These are phyloP conservation scores for Fraxinus xanthoxyloides DNA, from an alignment of 305 asterid genomes.

Conservation along the genomic window DNA sequence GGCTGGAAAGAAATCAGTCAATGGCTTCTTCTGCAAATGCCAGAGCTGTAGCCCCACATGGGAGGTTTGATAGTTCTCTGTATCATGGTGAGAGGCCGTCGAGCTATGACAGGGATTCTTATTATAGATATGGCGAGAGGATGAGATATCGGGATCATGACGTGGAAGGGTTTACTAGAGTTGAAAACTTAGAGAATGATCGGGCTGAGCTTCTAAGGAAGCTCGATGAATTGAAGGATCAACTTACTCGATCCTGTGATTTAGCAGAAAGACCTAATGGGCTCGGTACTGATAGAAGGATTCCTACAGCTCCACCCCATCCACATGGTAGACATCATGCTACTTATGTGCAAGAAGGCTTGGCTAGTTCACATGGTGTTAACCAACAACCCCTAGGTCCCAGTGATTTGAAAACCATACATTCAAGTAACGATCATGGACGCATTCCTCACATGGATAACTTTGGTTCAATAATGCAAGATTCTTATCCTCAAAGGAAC, in stretches of 20 bases:
- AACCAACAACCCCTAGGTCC: conserved; percentile 40
- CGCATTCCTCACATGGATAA: conserved; percentile 40
- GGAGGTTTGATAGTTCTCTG: conserved; percentile 38
- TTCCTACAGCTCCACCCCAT: conserved; percentile 40
- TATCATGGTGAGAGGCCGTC: conserved; percentile 62
- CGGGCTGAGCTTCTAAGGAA: conserved; percentile 74
- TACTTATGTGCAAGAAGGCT: conserved; percentile 41
- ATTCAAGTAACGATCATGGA: conserved; percentile 34
- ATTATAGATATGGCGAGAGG: conserved; percentile 46
- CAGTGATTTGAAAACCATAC: conserved; percentile 40
- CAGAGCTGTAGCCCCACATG: conserved; percentile 32
- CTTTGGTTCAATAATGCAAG: conserved; percentile 40
- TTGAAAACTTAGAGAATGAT: conserved; percentile 57
- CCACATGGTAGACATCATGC: conserved; percentile 40
- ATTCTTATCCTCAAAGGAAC: conserved; percentile 45
- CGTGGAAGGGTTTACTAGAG: conserved; percentile 44
- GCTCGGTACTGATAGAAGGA: conserved; percentile 30
- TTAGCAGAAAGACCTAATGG: conserved; percentile 51
- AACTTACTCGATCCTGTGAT: conserved; percentile 63
- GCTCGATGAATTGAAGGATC: conserved; percentile 74
- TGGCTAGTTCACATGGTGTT: conserved; percentile 35
- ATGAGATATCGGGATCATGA: conserved; percentile 40
- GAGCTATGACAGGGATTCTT: conserved; percentile 39
- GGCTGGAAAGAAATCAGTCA: conserved; percentile 30
- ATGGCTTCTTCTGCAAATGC: conserved; percentile 27